Percentiles rank a stretch among this genome's conserved stretches.
Evolutionary conservation across 1,139 yeast genomes (phyloP).

Genomic region (Hanseniaspora gamundiae): DNA sequence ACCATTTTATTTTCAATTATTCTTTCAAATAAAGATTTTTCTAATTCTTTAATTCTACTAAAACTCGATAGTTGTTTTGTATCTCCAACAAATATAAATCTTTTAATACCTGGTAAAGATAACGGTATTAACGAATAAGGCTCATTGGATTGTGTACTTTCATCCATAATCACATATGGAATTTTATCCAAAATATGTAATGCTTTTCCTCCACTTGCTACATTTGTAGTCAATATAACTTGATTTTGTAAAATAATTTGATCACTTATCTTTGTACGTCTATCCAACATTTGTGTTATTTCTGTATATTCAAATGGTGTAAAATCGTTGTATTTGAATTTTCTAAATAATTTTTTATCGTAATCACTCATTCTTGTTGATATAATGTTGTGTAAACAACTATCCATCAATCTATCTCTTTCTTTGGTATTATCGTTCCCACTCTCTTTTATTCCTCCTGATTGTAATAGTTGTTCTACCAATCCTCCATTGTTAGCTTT

Average conservation of each 20-base stretch:
- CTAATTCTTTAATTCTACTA: slow-evolving; percentile 49
- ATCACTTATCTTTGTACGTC: slow-evolving; percentile 34
- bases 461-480: no score
- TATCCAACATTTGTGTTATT: slow-evolving; percentile 31
- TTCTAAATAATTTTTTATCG: neutral
- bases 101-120: slow-evolving; percentile 54
- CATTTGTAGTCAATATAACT: slow-evolving; percentile 60
- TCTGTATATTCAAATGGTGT: slow-evolving; percentile 7
- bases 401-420: neutral
- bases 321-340: neutral
- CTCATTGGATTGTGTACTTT: slow-evolving; percentile 61
- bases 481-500: no score
- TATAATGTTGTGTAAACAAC: neutral
- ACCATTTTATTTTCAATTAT: slow-evolving; percentile 45
- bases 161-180: slow-evolving; percentile 64
- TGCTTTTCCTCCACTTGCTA: slow-evolving; percentile 57
- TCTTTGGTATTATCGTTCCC: neutral
- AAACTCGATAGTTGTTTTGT: slow-evolving; percentile 52
- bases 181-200: slow-evolving; percentile 41
- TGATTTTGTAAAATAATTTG: slow-evolving; percentile 50
- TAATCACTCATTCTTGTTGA: slow-evolving; percentile 1
- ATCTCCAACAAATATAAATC: slow-evolving; percentile 63
- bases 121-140: slow-evolving; percentile 59
- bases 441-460: no score
- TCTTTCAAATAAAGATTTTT: slow-evolving; percentile 49